phyloP scores from a whole-genome alignment of 2,329 filamentous ascomycete species.

The Aspergillus pseudoterreus region DNA sequence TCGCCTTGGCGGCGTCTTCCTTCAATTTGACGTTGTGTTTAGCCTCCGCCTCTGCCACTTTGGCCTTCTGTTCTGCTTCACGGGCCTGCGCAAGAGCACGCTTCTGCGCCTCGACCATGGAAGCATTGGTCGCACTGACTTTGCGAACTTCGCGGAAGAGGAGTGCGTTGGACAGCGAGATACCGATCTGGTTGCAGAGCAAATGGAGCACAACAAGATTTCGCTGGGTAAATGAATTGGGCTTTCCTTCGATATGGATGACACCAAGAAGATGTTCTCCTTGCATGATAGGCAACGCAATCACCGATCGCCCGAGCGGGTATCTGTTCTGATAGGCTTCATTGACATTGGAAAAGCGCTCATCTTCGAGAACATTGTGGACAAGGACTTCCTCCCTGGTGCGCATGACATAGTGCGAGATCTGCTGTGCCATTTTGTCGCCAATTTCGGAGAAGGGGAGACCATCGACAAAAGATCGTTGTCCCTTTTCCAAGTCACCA shows the following conservation, averaged over 20 bases:
- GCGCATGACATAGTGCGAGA: conserved; percentile 60
- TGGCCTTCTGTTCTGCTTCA: conserved; percentile 62
- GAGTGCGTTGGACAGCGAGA: conserved; percentile 62
- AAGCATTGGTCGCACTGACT: conserved; percentile 60
- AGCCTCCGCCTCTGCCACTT: conserved; percentile 61
- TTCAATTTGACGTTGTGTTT: conserved; percentile 63
- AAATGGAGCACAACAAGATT: conserved; percentile 51
- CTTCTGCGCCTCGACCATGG: conserved; percentile 65
- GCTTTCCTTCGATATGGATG: conserved; percentile 60
- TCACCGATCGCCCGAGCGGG: conserved; percentile 57
- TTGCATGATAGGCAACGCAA: conserved; percentile 61
- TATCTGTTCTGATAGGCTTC: conserved; percentile 54
- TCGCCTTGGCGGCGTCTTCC: conserved; percentile 66
- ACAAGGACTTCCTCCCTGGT: conserved; percentile 63
- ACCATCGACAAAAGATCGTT: conserved; percentile 51
- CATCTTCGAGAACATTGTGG: conserved; percentile 61
- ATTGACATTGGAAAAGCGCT: conserved; percentile 60
- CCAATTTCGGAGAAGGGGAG: conserved; percentile 56
- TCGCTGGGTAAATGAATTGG: conserved; percentile 62
- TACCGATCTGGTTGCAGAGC: conserved; percentile 61
- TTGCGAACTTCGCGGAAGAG: conserved; percentile 60
- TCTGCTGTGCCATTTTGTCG: conserved; percentile 58
- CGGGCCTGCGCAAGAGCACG: conserved; percentile 59
- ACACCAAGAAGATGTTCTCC: conserved; percentile 57
- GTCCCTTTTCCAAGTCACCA: conserved; percentile 54